A percentile compares a stretch with the other conserved stretches of the same genome.
Evolutionary conservation across 2,329 filamentous ascomycete species (phyloP).

Genomic region (Dactylellina cionopaga): DNA sequence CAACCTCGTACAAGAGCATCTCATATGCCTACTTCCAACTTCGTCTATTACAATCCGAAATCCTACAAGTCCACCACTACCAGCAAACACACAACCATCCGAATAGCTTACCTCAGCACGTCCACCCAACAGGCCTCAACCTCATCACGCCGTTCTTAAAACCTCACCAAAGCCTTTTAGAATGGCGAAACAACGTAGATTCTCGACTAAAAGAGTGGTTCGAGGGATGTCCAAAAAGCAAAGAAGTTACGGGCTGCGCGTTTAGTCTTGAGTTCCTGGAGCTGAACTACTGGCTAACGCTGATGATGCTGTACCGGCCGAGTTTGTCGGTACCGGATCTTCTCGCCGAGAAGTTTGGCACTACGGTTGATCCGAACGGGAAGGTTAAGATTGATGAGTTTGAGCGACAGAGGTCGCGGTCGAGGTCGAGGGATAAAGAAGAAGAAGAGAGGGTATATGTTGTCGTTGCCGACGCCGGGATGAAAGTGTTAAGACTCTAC

Average conservation of each 20-base stretch:
- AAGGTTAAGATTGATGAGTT: conserved; percentile 46
- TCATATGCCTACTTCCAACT: conserved; percentile 92
- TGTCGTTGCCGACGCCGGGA: conserved; percentile 93
- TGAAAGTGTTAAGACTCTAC: conserved; percentile 90
- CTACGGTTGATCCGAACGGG: conserved; percentile 48
- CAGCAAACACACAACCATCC: conserved; percentile 76
- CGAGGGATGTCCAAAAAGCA: conserved; percentile 75
- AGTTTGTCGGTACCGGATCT: conserved; percentile 85
- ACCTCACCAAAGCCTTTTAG: conserved; percentile 83
- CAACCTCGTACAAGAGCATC: conserved; percentile 87
- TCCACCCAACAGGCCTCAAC: conserved; percentile 58
- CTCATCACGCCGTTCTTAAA: conserved; percentile 86
- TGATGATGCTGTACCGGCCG: conserved; percentile 94
- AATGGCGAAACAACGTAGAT: conserved; percentile 90
- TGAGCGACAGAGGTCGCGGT: conserved; percentile 14
- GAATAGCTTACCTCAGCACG: conserved; percentile 48
- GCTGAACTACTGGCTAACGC: conserved; percentile 96
- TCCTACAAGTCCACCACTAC: conserved; percentile 90
- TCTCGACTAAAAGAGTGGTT: conserved; percentile 86
- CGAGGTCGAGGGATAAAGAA: conserved; percentile 57
- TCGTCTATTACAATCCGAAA: conserved; percentile 89
- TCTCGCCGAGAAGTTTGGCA: conserved; percentile 78
- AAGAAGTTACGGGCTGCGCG: conserved; percentile 81
- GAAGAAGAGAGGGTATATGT: conserved; percentile 92
- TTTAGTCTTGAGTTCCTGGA: conserved; percentile 92